Evolutionary conservation across 2,329 filamentous ascomycete genomes (phyloP).

Genomic region (Dothideomycetes sp.): DNA sequence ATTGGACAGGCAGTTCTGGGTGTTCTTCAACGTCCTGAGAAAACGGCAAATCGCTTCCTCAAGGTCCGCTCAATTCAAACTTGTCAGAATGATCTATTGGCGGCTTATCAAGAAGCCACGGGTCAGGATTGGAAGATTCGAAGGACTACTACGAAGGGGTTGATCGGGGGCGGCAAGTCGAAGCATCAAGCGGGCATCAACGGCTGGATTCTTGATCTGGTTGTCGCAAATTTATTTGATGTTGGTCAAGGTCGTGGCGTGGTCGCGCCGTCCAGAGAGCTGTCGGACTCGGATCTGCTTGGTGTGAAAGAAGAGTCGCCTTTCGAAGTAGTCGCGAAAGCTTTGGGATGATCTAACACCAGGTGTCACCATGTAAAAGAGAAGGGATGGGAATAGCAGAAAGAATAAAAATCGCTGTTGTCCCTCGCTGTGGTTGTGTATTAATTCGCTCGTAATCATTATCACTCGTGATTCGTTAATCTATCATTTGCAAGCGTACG

Average conservation of each 20-base stretch:
- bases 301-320: conserved; percentile 16
- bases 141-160: conserved; percentile 1
- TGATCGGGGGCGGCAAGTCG: conserved; percentile 9
- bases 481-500: not conserved
- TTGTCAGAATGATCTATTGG: conserved; percentile 47
- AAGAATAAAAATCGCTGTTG: no score
- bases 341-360: no score
- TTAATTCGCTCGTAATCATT: no score
- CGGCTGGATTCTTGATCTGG: conserved; percentile 14
- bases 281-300: conserved; percentile 16
- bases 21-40: conserved; percentile 37
- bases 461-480: conserved; percentile 6
- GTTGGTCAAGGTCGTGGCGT: conserved; percentile 10
- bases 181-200: not conserved
- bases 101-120: conserved; percentile 17
- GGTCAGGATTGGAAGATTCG: conserved; percentile 13
- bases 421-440: no score
- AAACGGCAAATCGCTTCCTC: conserved; percentile 50
- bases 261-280: conserved; percentile 12
- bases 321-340: no score
- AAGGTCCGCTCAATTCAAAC: conserved; percentile 44
- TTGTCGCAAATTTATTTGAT: conserved; percentile 16
- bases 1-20: conserved; percentile 43
- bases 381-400: no score
- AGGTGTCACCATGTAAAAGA: no score